phyloP scores from a whole-genome alignment of 441 rosid species.

The Brassica hybrid region DNA sequence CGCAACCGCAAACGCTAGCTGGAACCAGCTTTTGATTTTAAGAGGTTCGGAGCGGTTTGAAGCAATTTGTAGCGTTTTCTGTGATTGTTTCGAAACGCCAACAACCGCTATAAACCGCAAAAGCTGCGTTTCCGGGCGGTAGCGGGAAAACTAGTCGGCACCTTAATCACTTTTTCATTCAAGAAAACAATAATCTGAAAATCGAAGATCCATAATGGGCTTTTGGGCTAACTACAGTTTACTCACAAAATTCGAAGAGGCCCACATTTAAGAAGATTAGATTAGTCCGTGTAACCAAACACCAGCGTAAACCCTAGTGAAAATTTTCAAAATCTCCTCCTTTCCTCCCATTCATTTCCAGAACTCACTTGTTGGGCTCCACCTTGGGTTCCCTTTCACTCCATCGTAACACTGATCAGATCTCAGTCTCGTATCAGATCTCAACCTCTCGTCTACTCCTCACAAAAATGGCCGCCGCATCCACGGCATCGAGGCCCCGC shows the following conservation, averaged over 20 bases:
- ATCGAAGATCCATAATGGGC: too few species aligned
- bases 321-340: neutral
- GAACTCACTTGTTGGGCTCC: neutral
- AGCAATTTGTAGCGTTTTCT: too few species aligned
- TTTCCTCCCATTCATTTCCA: conserved; percentile 19
- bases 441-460: conserved; percentile 9
- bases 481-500: conserved; percentile 52
- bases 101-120: too few species aligned
- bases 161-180: too few species aligned
- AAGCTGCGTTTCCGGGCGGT: too few species aligned
- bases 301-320: conserved; percentile 31
- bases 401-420: conserved; percentile 2
- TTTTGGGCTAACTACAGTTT: neutral
- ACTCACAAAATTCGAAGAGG: neutral
- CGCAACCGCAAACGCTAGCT: too few species aligned
- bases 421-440: conserved; percentile 2
- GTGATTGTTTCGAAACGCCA: too few species aligned
- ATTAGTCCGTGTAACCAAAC: conserved; percentile 23
- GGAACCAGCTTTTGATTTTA: too few species aligned
- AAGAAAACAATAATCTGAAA: too few species aligned
- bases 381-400: neutral
- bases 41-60: too few species aligned
- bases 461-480: conserved; percentile 57
- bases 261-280: neutral
- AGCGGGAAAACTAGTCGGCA: too few species aligned